Percentiles rank a stretch among this genome's conserved stretches.
Conservation (phyloP, 2,329 filamentous ascomycete genomes). For the Chaetomium sp. region DNA sequence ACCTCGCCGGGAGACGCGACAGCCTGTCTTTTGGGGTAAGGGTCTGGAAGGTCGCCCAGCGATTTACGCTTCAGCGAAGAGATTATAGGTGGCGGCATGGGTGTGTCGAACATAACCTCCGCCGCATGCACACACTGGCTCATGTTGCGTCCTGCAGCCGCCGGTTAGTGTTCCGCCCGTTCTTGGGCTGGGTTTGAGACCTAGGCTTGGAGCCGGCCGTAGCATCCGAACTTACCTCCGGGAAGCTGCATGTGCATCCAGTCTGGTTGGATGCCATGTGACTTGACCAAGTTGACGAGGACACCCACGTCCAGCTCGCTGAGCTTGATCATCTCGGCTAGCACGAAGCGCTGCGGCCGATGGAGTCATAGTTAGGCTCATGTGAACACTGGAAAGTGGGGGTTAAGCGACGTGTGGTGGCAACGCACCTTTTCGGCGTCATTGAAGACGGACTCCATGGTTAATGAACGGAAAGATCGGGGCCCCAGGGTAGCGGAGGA, state of each 20-base stretch:
- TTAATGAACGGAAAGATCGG: conserved; percentile 16
- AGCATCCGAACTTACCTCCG: conserved; percentile 23
- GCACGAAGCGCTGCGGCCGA: conserved; percentile 45
- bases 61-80: conserved; percentile 30
- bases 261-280: conserved; percentile 27
- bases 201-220: neutral
- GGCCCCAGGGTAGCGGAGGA: conserved; percentile 11
- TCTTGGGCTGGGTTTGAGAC: neutral
- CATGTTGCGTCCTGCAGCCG: conserved; percentile 30
- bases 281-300: conserved; percentile 42
- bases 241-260: conserved; percentile 33
- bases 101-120: conserved; percentile 27
- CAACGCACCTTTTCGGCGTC: conserved; percentile 47
- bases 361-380: conserved; percentile 8
- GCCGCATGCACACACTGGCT: conserved; percentile 30
- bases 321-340: conserved; percentile 52
- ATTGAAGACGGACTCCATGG: conserved; percentile 42
- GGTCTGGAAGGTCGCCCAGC: conserved; percentile 26
- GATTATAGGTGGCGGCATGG: conserved; percentile 24
- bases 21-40: conserved; percentile 28
- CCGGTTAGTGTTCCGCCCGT: conserved; percentile 10
- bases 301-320: conserved; percentile 43
- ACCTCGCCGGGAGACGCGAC: conserved; percentile 21
- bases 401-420: conserved; percentile 2
- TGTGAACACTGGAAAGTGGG: conserved; percentile 5